Base-by-base conservation (phyloP, 345 rosid genomes). In the Moringa oleifera region DNA sequence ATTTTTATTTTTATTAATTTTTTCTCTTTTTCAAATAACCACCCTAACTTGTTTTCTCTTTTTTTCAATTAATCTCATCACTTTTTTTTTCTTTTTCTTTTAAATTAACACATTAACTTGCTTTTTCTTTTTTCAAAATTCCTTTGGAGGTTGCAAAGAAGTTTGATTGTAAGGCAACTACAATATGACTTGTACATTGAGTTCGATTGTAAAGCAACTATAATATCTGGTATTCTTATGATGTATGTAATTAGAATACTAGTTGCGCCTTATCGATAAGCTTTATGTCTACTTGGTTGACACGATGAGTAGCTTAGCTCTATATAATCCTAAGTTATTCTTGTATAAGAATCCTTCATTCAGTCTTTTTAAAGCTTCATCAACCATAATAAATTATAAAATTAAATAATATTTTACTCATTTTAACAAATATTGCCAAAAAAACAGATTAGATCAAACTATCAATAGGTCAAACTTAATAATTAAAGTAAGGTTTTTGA, bases 181-280 rank as follows among this genome's bases (percentile, higher is more conserved):
- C n/a, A n/a, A n/a, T n/a, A n/a, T n/a, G n/a, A n/a, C n/a, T n/a
- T 7, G 80, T 62, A 61, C 96, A 91, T 33, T 23, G 66, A 21
- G 78, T 72, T 73, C 74, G 78, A 67, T 69, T 76, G 74, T 96
- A 92, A 60, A 81, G 78, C 61, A 79, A 59, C 63, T 1, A 72
- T 55, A 89, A 80, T n/a, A 79, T 80, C 67, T 47, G 93, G 91
- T 31, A 96, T 82, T 79, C 89, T 84, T 0, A 96, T 95, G 73
- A 78, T 82, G 66, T 79, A 77, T 60, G 79, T 61, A 7, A 81
- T 58, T 23, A 87, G 79, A 22, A 61, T 22, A 49, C 76, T 81
- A 21, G 73, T 60, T 24, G 73, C 71, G 10, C 74, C 80, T 0
- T 85, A 66, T 57, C 80, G 81, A 57, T 62, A 83, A 0, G 96